Evolutionary conservation across 2,329 filamentous ascomycete genomes (phyloP).

Genomic region (Botrytis tulipae): DNA sequence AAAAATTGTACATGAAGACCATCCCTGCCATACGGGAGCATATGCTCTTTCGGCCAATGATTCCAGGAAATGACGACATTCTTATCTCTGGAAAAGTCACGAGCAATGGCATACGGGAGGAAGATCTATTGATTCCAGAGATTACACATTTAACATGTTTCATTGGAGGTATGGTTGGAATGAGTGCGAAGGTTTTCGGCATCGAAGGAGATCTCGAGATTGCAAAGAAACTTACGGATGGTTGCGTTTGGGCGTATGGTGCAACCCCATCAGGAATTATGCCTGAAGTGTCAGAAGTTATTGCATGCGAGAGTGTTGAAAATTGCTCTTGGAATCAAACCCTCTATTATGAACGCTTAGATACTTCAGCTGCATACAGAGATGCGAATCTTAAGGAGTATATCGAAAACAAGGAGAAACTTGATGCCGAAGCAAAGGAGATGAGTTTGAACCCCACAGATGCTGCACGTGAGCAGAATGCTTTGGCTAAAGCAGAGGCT

Average conservation of each 20-base stretch:
- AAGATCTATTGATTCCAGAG: slow-evolving; percentile 41
- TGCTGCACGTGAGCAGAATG: slow-evolving; percentile 8
- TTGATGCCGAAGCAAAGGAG: slow-evolving; percentile 38
- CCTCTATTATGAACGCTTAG: slow-evolving; percentile 31
- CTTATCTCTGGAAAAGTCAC: slow-evolving; percentile 67
- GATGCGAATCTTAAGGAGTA: slow-evolving; percentile 46
- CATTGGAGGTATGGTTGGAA: slow-evolving; percentile 66
- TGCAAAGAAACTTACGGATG: slow-evolving; percentile 62
- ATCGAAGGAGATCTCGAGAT: slow-evolving; percentile 60
- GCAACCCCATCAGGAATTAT: slow-evolving; percentile 60
- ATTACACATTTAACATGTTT: slow-evolving; percentile 64
- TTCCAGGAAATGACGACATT: slow-evolving; percentile 64
- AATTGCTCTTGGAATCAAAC: slow-evolving; percentile 38
- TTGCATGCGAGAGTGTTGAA: slow-evolving; percentile 46
- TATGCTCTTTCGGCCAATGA: slow-evolving; percentile 77
- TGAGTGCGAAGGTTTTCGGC: slow-evolving; percentile 62
- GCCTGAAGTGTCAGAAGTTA: slow-evolving; percentile 54
- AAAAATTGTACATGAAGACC: slow-evolving; percentile 66
- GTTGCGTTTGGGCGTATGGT: slow-evolving; percentile 69
- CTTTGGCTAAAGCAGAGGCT: slow-evolving; percentile 6
- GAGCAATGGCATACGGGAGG: slow-evolving; percentile 46
- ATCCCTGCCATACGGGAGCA: slow-evolving; percentile 68
- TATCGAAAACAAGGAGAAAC: slow-evolving; percentile 40
- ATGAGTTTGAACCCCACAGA: slow-evolving; percentile 5
- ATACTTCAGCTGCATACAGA: slow-evolving; percentile 45